Percentiles rank a stretch among this genome's conserved stretches.
Conservation (phyloP, 495 filamentous ascomycete genomes). For the Gamarada debralockiae region DNA sequence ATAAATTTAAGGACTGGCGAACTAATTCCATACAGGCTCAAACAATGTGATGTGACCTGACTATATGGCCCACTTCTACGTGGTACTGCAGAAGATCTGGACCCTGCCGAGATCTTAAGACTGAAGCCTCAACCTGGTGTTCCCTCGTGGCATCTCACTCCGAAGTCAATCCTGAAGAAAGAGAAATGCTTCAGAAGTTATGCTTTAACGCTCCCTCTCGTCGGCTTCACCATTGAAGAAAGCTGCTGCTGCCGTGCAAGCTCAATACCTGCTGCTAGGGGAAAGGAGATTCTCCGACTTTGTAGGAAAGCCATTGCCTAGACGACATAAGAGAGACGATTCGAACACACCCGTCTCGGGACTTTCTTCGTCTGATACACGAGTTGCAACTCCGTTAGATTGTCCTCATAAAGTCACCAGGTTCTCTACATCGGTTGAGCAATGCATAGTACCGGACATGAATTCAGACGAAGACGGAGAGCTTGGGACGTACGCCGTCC, state of each 20-base stretch:
- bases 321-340: slow-evolving; percentile 49
- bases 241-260: slow-evolving; percentile 86
- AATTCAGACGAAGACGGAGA: slow-evolving; percentile 75
- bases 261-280: slow-evolving; percentile 57
- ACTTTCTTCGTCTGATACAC: slow-evolving; percentile 55
- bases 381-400: slow-evolving; percentile 58
- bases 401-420: slow-evolving; percentile 78
- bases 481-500: slow-evolving; percentile 40
- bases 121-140: slow-evolving; percentile 63
- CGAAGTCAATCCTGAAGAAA: slow-evolving; percentile 96
- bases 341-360: slow-evolving; percentile 54
- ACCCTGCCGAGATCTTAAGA: slow-evolving; percentile 47
- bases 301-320: slow-evolving; percentile 39
- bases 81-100: slow-evolving; percentile 33
- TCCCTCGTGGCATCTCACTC: slow-evolving; percentile 68
- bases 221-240: slow-evolving; percentile 89
- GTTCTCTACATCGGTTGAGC: slow-evolving; percentile 91
- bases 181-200: slow-evolving; percentile 88
- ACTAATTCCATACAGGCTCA: slow-evolving; percentile 58
- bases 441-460: slow-evolving; percentile 88
- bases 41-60: slow-evolving; percentile 97
- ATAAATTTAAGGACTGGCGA: neutral
- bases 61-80: slow-evolving; percentile 90
- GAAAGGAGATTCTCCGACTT: slow-evolving; percentile 25
- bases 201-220: slow-evolving; percentile 86